Evolutionary conservation across 805 yeast species (phyloP).

Genomic region (Saccharomycopsis vini): DNA sequence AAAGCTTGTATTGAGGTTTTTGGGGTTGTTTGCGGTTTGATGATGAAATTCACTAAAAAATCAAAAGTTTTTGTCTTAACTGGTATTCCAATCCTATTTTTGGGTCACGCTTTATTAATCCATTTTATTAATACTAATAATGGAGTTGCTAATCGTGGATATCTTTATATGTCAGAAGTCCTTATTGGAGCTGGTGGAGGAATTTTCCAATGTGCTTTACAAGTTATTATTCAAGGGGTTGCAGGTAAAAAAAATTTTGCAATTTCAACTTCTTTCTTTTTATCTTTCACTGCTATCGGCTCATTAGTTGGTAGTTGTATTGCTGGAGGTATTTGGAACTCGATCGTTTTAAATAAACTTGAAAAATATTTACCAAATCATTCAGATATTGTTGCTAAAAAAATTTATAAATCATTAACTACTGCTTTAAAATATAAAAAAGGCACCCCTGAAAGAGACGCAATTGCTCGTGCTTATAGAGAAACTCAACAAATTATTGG

Average conservation of each 20-base stretch:
- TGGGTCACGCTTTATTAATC: conserved; percentile 25
- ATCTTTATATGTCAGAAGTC: conserved; percentile 22
- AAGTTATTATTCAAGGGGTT: conserved; percentile 25
- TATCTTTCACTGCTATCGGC: conserved; percentile 25
- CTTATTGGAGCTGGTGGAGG: conserved; percentile 26
- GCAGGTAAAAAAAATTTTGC: conserved; percentile 26
- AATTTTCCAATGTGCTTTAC: conserved; percentile 22
- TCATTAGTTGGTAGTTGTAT: conserved; percentile 26
- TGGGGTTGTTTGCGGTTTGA: conserved; percentile 23
- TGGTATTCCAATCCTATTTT: conserved; percentile 22
- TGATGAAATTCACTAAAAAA: conserved; percentile 26
- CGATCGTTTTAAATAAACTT: conserved; percentile 20
- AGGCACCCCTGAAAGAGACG: conserved; percentile 24
- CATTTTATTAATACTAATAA: conserved; percentile 22
- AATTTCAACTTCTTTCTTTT: conserved; percentile 27
- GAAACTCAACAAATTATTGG: conserved; percentile 27
- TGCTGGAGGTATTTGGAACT: conserved; percentile 27
- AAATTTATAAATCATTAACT: conserved; percentile 23
- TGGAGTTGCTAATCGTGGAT: conserved; percentile 17
- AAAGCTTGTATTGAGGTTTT: conserved; percentile 24
- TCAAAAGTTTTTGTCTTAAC: conserved; percentile 23
- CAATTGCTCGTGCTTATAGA: conserved; percentile 26
- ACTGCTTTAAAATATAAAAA: conserved; percentile 23
- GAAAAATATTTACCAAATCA: conserved; percentile 22
- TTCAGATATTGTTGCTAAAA: conserved; percentile 22